Percentiles rank a stretch among this genome's conserved stretches.
Conservation (phyloP, 495 filamentous ascomycete species). For the Amphirosellinia nigrospora region DNA sequence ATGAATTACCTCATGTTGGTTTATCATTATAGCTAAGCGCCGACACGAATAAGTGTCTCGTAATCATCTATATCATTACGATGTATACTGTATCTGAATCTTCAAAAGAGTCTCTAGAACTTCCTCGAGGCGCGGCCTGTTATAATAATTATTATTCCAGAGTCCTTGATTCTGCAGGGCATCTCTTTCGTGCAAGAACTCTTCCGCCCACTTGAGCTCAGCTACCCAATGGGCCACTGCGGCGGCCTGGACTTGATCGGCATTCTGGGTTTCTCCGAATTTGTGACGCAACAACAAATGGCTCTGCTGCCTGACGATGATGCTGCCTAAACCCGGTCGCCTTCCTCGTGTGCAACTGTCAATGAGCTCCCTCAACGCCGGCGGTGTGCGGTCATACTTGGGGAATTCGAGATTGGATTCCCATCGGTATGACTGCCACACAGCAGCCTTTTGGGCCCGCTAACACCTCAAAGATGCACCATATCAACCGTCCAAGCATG, state of each 20-base stretch:
- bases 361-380: conserved; percentile 45
- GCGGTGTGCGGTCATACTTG: conserved; percentile 46
- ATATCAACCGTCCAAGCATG: conserved; percentile 57
- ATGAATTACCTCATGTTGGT: neutral
- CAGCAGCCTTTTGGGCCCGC: conserved; percentile 50
- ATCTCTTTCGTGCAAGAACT: conserved; percentile 42
- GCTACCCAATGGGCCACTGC: conserved; percentile 49
- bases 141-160: conserved; percentile 53
- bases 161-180: conserved; percentile 38
- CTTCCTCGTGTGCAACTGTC: conserved; percentile 53
- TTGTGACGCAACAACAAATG: conserved; percentile 42
- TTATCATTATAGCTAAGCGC: neutral
- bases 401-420: conserved; percentile 58
- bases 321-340: conserved; percentile 40
- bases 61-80: neutral
- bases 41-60: neutral
- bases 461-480: conserved; percentile 60
- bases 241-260: conserved; percentile 37
- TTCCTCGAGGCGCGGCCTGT: conserved; percentile 45
- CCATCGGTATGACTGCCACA: conserved; percentile 56
- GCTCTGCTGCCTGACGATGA: conserved; percentile 46
- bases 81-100: conserved; percentile 29
- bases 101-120: conserved; percentile 37
- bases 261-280: conserved; percentile 29
- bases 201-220: conserved; percentile 49